Base-by-base conservation (phyloP, 768 basidiomycete genomes). In the Crucibulum laeve region DNA sequence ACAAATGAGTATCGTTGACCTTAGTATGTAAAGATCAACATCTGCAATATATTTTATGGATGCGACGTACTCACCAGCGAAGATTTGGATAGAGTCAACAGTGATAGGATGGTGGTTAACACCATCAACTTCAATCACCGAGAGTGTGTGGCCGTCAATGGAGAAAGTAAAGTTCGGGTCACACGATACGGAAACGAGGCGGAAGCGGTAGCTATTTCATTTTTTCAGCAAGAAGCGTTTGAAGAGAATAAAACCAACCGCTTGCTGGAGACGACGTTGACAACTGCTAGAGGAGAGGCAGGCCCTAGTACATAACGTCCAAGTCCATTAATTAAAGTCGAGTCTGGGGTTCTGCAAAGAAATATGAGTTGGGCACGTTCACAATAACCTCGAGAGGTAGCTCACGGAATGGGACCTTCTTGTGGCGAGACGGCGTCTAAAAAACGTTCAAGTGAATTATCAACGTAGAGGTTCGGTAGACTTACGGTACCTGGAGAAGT, bases 291-390 rank as follows among this genome's bases (percentile, higher is more conserved):
- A 1, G 64, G 53, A 1, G 53, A 46, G 1, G 49, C 24, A 13
- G 73, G 70, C 4, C 77, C 73, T 10, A 49, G 50, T 10, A 50
- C 37, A 47, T 55, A 68, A 32, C 74, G 70, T 17, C 74, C 73
- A 3, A 51, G 53, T 0, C 71, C 73, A 38, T 78, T 78, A 44
- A 75, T 70, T 5, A 74, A 49, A 2, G 64, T 64, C 0, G 65
- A 44, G 38, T 59, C 56, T 11, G 67, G 11, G 14, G 25, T 40
- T 22, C 49, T 23, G 13, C 13, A 40, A 23, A 22, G 13, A 37
- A 14, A 10, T 8, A 22, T n/a, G 8, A 37, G 36, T 8, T 37
- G 18, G 10, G 18, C 13, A 18, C 8, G 18, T 14, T 8, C 10
- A 18, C 10, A n/a, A 22, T n/a, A 8, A 37, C 8, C 18, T 18